Conservation (phyloP, 2,329 filamentous ascomycete species). For the Scedosporium boydii region DNA sequence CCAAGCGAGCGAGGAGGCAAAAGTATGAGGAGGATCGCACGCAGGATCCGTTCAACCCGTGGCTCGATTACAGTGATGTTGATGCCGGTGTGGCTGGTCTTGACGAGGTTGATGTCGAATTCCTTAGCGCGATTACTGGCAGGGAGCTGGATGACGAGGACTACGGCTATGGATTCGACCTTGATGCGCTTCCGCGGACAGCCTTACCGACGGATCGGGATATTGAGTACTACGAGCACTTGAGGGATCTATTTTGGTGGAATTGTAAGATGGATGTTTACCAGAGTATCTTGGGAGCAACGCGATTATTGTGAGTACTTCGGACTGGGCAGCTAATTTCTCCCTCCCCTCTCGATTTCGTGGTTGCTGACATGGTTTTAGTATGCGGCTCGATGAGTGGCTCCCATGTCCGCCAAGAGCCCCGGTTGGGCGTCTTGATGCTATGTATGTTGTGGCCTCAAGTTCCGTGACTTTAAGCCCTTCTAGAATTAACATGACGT, state of each 20-base stretch:
- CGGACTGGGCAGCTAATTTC: conserved; percentile 9
- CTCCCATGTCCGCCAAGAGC: conserved; percentile 81
- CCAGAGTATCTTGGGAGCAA: conserved; percentile 81
- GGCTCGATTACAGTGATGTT: conserved; percentile 13
- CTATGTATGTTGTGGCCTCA: conserved; percentile 42
- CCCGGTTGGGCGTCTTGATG: conserved; percentile 65
- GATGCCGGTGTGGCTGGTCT: conserved; percentile 18
- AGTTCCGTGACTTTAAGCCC: neutral
- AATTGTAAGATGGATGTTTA: conserved; percentile 91
- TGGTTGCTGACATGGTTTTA: conserved; percentile 24
- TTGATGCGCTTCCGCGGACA: conserved; percentile 24
- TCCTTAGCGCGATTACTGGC: conserved; percentile 33
- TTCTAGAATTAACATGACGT: conserved; percentile 14
- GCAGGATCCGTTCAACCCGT: conserved; percentile 16
- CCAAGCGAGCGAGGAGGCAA: conserved; percentile 39
- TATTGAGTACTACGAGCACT: conserved; percentile 67
- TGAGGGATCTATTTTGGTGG: conserved; percentile 91
- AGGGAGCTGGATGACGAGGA: conserved; percentile 25
- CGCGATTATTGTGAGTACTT: conserved; percentile 65
- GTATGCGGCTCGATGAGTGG: conserved; percentile 73
- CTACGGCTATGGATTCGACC: conserved; percentile 24
- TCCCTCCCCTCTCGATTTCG: neutral
- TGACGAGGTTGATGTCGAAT: conserved; percentile 29
- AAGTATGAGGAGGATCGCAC: conserved; percentile 25
- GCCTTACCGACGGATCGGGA: conserved; percentile 47